Percentiles rank a stretch among this genome's conserved stretches.
phyloP scores from a whole-genome alignment of 2,329 filamentous ascomycete genomes.

The Dactylonectria estremocensis region DNA sequence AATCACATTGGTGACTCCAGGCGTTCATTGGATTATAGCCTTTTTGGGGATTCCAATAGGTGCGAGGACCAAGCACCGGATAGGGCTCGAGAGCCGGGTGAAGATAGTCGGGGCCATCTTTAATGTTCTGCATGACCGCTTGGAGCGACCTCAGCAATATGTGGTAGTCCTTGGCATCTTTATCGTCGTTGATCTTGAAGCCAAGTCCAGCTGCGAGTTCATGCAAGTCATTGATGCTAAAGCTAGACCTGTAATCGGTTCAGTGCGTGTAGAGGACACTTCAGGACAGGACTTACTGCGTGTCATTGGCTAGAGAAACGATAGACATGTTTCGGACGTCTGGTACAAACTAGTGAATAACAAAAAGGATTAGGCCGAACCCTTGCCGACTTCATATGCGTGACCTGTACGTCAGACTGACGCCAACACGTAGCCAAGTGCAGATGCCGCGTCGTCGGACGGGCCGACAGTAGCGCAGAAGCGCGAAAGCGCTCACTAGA shows the following conservation, averaged over 20 bases:
- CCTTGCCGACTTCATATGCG: neutral
- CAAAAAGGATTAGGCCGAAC: neutral
- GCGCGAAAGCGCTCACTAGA: neutral
- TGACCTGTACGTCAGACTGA: neutral
- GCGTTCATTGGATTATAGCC: constrained; percentile 52
- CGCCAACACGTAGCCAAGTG: neutral
- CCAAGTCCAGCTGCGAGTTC: constrained; percentile 38
- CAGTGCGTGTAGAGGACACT: neutral
- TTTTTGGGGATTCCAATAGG: constrained; percentile 40
- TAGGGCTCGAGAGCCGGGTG: constrained; percentile 43
- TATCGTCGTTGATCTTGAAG: constrained; percentile 28
- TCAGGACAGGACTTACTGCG: neutral
- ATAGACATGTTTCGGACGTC: constrained; percentile 16
- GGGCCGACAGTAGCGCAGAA: neutral
- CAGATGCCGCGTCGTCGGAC: neutral
- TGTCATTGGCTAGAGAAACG: constrained; percentile 9
- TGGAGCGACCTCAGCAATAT: constrained; percentile 48
- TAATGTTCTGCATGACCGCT: constrained; percentile 44
- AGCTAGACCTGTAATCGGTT: constrained; percentile 19
- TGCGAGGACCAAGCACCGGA: constrained; percentile 25
- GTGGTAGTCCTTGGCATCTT: constrained; percentile 50
- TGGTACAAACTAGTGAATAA: neutral
- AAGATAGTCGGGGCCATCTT: constrained; percentile 48
- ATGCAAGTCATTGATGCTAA: constrained; percentile 31
- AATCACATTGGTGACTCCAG: constrained; percentile 52